phyloP scores from a whole-genome alignment of 1,284 basidiomycete species.

The Polyporus tsugae region DNA sequence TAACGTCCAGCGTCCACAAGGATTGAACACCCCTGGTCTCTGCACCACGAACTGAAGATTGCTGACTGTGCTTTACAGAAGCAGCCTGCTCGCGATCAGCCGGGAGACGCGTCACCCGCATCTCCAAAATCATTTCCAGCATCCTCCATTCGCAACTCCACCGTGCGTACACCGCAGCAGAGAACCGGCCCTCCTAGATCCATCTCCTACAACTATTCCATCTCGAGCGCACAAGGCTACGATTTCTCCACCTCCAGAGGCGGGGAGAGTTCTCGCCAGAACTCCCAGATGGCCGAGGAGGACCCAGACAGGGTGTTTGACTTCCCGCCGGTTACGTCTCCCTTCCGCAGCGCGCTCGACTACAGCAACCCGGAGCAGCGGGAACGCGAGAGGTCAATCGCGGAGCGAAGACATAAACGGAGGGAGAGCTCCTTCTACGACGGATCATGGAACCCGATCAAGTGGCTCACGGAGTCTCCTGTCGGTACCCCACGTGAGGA shows the following conservation, averaged over 20 bases:
- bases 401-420: conserved; percentile 64
- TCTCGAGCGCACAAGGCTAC: conserved; percentile 50
- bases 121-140: conserved; percentile 22
- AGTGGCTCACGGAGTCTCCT: conserved; percentile 66
- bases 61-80: not conserved
- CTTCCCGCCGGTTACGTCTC: conserved; percentile 44
- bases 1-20: no score
- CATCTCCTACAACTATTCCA: conserved; percentile 69
- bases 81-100: not conserved
- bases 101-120: conserved; percentile 21
- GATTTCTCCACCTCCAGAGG: conserved; percentile 40
- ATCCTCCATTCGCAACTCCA: conserved; percentile 19
- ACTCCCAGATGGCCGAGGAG: conserved; percentile 28
- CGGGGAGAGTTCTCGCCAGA: conserved; percentile 31
- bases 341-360: conserved; percentile 73
- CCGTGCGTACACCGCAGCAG: conserved; percentile 60
- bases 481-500: conserved; percentile 47
- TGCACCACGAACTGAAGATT: no score
- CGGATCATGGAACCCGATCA: conserved; percentile 58
- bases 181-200: conserved; percentile 80
- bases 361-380: conserved; percentile 46
- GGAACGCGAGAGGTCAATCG: conserved; percentile 50
- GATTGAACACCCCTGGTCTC: no score
- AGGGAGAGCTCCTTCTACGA: conserved; percentile 57
- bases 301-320: conserved; percentile 44